Evolutionary conservation across 2,329 filamentous ascomycete species (phyloP), one percentile per base, ranked within the genome.

Genomic region (Talaromyces verruculosus): DNA sequence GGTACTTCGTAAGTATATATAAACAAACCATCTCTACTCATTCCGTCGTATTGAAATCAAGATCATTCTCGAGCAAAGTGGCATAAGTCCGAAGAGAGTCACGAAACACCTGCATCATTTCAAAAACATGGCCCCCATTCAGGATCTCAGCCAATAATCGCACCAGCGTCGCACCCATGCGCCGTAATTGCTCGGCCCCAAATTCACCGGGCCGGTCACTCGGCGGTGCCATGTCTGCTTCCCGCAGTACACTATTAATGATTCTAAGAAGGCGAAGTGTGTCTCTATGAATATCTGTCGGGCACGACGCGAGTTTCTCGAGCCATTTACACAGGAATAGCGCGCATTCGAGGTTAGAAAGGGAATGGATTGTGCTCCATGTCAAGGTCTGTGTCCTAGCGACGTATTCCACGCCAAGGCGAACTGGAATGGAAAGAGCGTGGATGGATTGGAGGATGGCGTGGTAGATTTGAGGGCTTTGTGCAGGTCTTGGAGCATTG

Each of bases 281-380:
- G 11, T 59, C 62, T 64, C 35, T 37, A 59, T 55, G 49, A 47
- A 64, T 59, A 59, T 64, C 17, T 59, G 53, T 35, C 39, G 51
- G 49, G 39, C 22, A 4, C n/a, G 62, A 37, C 51, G 51, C 62
- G 62, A 64, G 49, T n/a, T 5, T 64, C 62, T 64, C 62, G 53
- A 73, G 74, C 82, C 82, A 84, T 65, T 81, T 79, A 55, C 75
- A 79, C 1, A 83, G 72, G 4, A 83, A 67, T 1, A 83, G 70
- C 3, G 75, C 76, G 63, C 75, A 78, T 68, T 79, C 77, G 2
- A 78, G 67, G 60, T 74, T 77, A 10, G 72, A 74, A 7, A 78
- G 69, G 1, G 75, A 76, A 65, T 78, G 76, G 8, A 74, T 72
- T 2, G 77, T 74, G 63, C 76, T 77, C 77, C 77, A 78, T 64